These are phyloP conservation scores for Dictyostelium brefeldianum DNA, from an alignment of 78 protist genomes.

Conservation along the genomic window DNA sequence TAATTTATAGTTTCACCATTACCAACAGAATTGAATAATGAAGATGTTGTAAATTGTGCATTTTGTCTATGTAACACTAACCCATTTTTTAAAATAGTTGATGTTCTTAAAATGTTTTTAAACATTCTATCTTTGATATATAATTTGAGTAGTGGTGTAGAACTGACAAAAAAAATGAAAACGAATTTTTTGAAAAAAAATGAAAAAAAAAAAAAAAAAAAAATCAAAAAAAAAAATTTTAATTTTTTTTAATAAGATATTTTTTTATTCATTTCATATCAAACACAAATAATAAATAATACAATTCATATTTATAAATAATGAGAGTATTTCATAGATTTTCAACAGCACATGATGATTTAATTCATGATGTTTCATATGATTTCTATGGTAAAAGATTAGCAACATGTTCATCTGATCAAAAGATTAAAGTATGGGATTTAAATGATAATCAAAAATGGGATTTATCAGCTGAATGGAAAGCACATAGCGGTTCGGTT, in stretches of 20 bases:
- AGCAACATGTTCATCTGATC: constrained; percentile 91
- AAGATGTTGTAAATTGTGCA: no score
- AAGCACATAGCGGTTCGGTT: constrained; percentile 92
- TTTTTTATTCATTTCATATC: not conserved
- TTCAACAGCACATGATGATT: constrained; percentile 83
- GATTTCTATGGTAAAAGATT: constrained; percentile 91
- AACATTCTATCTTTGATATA: not conserved
- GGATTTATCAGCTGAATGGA: constrained; percentile 76
- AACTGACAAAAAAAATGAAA: not conserved
- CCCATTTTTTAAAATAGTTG: not conserved
- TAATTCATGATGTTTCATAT: constrained; percentile 86
- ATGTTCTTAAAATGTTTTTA: not conserved
- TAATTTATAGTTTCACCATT: not conserved
- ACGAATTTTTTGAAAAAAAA: not conserved
- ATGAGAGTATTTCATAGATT: constrained; percentile 75
- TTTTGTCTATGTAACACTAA: no score
- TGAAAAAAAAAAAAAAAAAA: not conserved
- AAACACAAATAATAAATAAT: not conserved
- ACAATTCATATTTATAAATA: not conserved
- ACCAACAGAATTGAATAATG: no score
- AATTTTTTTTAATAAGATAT: no score
- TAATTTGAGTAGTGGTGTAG: not conserved
- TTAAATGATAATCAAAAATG: constrained; percentile 55
- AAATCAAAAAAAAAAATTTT: not conserved
- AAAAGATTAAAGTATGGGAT: constrained; percentile 84